Conservation (phyloP, 129 eudicot species). For the Escallonia herrerae region DNA sequence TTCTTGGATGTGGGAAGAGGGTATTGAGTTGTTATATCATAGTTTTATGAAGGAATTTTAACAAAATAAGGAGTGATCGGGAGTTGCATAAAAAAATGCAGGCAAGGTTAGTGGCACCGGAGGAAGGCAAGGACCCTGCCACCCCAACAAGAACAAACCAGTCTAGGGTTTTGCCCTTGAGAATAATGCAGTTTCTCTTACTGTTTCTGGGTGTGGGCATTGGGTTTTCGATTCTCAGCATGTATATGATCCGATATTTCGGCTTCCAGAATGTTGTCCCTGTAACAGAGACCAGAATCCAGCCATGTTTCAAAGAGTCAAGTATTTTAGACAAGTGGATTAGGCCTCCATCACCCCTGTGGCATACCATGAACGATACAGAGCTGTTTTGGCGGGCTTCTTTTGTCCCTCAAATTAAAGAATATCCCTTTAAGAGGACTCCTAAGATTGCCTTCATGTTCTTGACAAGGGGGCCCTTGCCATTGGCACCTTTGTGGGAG, state of each 20-base stretch:
- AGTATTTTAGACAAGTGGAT: slow-evolving; percentile 44
- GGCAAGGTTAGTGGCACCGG: slow-evolving; percentile 42
- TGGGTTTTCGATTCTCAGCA: slow-evolving; percentile 41
- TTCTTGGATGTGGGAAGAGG: no score
- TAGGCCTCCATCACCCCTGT: slow-evolving; percentile 40
- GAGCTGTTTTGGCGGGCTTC: slow-evolving; percentile 86
- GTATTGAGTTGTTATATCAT: no score
- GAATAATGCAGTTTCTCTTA: slow-evolving; percentile 50
- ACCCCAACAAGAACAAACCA: slow-evolving; percentile 32
- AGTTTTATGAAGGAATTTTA: no score
- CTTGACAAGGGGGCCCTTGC: slow-evolving; percentile 83
- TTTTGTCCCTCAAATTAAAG: slow-evolving; percentile 48
- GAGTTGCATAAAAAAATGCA: slow-evolving; percentile 20
- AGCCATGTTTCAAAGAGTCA: slow-evolving; percentile 45
- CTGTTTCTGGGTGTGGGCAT: slow-evolving; percentile 48
- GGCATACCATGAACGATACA: slow-evolving; percentile 73
- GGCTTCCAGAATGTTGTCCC: slow-evolving; percentile 29
- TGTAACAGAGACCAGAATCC: slow-evolving; percentile 18
- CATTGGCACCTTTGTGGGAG: slow-evolving; percentile 83
- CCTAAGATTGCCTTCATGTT: slow-evolving; percentile 89
- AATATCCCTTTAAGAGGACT: slow-evolving; percentile 59
- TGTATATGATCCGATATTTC: slow-evolving; percentile 37
- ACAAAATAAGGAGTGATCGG: background rate
- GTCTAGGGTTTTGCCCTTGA: slow-evolving; percentile 39
- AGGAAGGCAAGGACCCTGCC: slow-evolving; percentile 53